Conservation (phyloP, 2,329 filamentous ascomycete genomes). For the Arthrobotrys sphaeroides region DNA sequence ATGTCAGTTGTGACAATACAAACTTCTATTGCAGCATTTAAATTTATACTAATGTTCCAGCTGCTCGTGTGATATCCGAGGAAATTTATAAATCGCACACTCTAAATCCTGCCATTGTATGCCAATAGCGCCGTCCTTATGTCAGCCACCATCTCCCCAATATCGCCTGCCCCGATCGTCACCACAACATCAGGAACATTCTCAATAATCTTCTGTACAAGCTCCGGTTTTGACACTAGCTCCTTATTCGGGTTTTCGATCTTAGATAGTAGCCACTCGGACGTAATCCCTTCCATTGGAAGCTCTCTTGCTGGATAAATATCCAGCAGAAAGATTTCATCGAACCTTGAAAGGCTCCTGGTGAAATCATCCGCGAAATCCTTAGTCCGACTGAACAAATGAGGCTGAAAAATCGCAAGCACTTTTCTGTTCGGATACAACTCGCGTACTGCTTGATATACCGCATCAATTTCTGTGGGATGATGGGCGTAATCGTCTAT, state of each 20-base stretch:
- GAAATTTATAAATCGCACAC: too few species aligned
- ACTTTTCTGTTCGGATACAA: background rate
- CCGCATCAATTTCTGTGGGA: slow-evolving; percentile 5
- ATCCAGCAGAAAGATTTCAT: background rate
- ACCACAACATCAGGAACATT: background rate
- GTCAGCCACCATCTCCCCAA: slow-evolving; percentile 2
- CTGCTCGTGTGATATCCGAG: too few species aligned
- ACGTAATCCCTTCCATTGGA: background rate
- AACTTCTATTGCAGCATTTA: too few species aligned
- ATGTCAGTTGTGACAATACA: too few species aligned
- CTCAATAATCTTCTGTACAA: background rate
- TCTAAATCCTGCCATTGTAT: too few species aligned
- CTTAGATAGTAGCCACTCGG: background rate
- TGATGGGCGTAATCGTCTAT: slow-evolving; percentile 6
- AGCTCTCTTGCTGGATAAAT: background rate
- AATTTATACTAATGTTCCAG: too few species aligned
- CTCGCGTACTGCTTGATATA: slow-evolving; percentile 2
- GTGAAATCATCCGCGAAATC: slow-evolving; percentile 10
- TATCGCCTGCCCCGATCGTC: slow-evolving; percentile 9
- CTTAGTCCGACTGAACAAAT: slow-evolving; percentile 17
- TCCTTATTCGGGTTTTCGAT: background rate
- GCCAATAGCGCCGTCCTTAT: background rate
- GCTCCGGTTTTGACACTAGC: background rate
- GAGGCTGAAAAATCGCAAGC: slow-evolving; percentile 8
- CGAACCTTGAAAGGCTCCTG: background rate